Base-by-base conservation (phyloP, 495 filamentous ascomycete genomes). In the Xylaria castorea region DNA sequence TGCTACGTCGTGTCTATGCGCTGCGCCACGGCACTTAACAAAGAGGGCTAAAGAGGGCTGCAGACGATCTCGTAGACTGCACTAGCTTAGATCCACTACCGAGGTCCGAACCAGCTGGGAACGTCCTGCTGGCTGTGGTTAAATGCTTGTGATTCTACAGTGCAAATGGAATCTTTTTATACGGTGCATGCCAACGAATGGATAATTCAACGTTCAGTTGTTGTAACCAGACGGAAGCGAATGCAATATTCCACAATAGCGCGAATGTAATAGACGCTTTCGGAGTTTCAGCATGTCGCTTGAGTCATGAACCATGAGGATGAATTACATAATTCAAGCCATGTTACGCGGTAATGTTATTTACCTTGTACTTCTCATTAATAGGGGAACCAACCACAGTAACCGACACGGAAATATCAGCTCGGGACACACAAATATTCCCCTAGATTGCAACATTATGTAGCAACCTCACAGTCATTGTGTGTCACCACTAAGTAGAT, bases 101-200 rank as follows among this genome's bases (percentile, higher is more conserved):
- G 62, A 65, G 62, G 62, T 36, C 62, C 40, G 27, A 65, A 1
- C 25, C 18, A 22, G 22, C 53, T 5, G 25, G 36, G 36, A 38
- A n/a, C n/a, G n/a, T n/a, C n/a, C 5, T 53, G 50, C 12, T 27
- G 9, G 25, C 60, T 25, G 12, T 44, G 27, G 22, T n/a, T n/a
- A n/a, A n/a, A 25, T 42, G 22, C 62, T 48, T 65, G 62, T 65
- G 62, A 65, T 48, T 14, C 14, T 34, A 65, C 40, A 18, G 40
- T 48, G 62, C 32, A 60, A 36, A n/a, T 55, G 20, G 8, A 22
- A 27, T 55, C 22, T 14, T 30, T 0, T 4, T 30, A 30, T 14
- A 55, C 51, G 11, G 51, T 30, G 51, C 18, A 42, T 11, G 9
- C 9, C 12, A 42, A 11, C 46, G 14, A 9, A 0, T 22, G 20